Evolutionary conservation across 106 monocot genomes (phyloP).

Genomic region (Gastrodia elata): DNA sequence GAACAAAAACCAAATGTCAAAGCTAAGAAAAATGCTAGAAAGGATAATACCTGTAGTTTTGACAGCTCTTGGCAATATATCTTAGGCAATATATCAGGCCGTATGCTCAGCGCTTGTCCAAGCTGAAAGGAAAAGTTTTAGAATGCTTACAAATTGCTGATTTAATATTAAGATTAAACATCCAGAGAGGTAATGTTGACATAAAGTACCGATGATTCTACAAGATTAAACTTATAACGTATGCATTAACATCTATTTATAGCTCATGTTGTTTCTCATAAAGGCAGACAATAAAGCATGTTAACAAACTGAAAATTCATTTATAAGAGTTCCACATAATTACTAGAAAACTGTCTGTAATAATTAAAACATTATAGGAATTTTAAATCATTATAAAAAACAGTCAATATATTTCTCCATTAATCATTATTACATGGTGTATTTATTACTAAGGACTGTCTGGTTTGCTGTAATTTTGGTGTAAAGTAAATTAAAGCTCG

Average conservation of each 20-base stretch:
- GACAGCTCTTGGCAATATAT: conserved; percentile 88
- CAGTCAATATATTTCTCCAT: too few relatives aligned
- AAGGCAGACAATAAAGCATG: background rate
- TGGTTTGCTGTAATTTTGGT: too few relatives aligned
- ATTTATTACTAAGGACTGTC: too few relatives aligned
- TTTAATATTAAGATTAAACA: background rate
- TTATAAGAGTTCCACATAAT: too few relatives aligned
- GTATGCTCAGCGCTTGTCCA: conserved; percentile 86
- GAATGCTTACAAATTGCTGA: background rate
- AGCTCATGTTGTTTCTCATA: background rate
- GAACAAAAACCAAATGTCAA: too few relatives aligned
- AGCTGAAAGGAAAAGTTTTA: conserved; percentile 39
- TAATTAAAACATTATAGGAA: too few relatives aligned
- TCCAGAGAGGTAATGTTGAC: background rate
- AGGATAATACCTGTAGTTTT: conserved; percentile 62
- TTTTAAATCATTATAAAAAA: too few relatives aligned
- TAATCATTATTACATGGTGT: too few relatives aligned
- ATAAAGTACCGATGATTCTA: background rate
- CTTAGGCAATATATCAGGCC: conserved; percentile 81
- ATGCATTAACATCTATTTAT: background rate
- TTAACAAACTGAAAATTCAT: conserved; percentile 2
- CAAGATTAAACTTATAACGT: background rate
- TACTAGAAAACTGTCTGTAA: too few relatives aligned
- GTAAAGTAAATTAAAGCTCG: too few relatives aligned
- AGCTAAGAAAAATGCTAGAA: too few relatives aligned